These are phyloP conservation scores for Diaporthe citriasiana DNA, from an alignment of 2,329 filamentous ascomycete genomes.

Conservation along the genomic window DNA sequence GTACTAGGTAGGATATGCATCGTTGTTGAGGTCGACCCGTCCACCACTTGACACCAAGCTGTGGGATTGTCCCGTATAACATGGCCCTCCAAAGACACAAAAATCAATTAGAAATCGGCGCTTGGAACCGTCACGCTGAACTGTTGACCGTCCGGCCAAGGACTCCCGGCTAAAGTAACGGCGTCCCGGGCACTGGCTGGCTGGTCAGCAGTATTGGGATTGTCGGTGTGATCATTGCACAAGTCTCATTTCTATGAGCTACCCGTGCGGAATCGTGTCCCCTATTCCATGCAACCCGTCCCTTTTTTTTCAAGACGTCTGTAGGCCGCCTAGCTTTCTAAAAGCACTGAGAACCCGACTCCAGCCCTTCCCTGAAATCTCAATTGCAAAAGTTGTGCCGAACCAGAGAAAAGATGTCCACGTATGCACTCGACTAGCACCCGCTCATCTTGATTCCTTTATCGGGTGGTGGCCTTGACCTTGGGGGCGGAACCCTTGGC, in stretches of 20 bases:
- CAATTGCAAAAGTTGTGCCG: slow-evolving; percentile 36
- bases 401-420: slow-evolving; percentile 35
- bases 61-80: neutral
- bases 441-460: slow-evolving; percentile 57
- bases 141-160: neutral
- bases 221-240: slow-evolving; percentile 47
- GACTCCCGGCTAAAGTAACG: neutral
- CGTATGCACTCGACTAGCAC: slow-evolving; percentile 38
- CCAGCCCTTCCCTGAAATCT: slow-evolving; percentile 43
- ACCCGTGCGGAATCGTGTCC: slow-evolving; percentile 49
- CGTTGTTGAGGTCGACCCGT: neutral
- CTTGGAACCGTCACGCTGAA: neutral
- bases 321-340: slow-evolving; percentile 42
- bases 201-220: slow-evolving; percentile 24
- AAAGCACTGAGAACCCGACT: slow-evolving; percentile 45
- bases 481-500: slow-evolving; percentile 91
- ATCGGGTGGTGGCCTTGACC: slow-evolving; percentile 89
- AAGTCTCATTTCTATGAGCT: slow-evolving; percentile 50
- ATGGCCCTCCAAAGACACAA: slow-evolving; percentile 24
- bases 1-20: slow-evolving; percentile 15
- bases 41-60: neutral
- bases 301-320: slow-evolving; percentile 40
- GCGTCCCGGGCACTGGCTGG: neutral
- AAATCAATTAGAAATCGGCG: neutral
- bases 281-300: slow-evolving; percentile 50